phyloP scores from a whole-genome alignment of 176 grass and related monocot species.

The Rhynchospora tenuis region DNA sequence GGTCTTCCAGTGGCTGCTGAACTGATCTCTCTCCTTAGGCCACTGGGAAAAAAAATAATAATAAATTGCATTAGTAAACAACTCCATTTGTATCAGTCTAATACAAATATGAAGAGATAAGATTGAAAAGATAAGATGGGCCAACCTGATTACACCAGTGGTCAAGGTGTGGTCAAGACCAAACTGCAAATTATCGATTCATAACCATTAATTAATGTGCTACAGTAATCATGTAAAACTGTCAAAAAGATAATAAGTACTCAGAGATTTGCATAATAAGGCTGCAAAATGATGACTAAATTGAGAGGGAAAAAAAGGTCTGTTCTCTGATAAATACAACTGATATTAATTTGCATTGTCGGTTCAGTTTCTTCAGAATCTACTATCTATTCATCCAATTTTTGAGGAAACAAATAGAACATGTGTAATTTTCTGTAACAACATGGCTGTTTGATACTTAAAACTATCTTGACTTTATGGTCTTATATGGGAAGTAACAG shows the following conservation, averaged over 20 bases:
- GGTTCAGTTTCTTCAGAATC: background rate
- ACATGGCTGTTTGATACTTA: background rate
- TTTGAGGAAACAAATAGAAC: no score
- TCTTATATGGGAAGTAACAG: background rate
- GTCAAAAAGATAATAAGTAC: background rate
- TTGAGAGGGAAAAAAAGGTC: background rate
- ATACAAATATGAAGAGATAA: constrained; percentile 10
- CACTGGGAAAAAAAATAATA: constrained; percentile 33
- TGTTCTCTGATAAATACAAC: background rate
- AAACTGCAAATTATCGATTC: constrained; percentile 59
- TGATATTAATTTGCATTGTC: background rate
- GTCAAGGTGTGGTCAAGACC: constrained; percentile 99
- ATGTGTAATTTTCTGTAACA: background rate
- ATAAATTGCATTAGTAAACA: constrained; percentile 6
- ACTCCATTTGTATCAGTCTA: constrained; percentile 13
- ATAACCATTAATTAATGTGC: constrained; percentile 5
- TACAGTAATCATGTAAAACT: background rate
- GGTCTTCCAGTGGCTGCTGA: constrained; percentile 97
- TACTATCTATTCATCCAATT: no score
- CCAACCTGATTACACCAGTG: constrained; percentile 95
- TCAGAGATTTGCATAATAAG: background rate
- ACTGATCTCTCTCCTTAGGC: constrained; percentile 94
- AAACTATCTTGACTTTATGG: background rate
- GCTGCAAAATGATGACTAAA: background rate
- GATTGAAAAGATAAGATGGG: constrained; percentile 7